phyloP scores from a whole-genome alignment of 148 eudicot species.

The Gaultheria prostrata region DNA sequence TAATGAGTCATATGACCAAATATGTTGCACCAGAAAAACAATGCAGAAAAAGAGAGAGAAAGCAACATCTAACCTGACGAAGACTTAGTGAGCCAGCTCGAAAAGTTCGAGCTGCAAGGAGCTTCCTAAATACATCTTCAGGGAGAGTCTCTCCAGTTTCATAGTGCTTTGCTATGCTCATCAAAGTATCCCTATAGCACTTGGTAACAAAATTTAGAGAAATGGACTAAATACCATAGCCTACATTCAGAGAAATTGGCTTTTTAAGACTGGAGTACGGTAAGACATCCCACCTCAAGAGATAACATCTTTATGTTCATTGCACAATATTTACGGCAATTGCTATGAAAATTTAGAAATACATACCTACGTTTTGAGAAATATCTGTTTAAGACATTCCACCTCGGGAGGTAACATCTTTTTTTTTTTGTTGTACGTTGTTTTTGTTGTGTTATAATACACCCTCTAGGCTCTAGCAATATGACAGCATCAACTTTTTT shows the following conservation, averaged over 20 bases:
- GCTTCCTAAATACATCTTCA: slow-evolving; percentile 81
- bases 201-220: not conserved
- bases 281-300: not conserved
- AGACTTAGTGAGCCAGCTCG: slow-evolving; percentile 88
- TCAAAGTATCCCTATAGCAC: slow-evolving; percentile 77
- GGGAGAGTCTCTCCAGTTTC: slow-evolving; percentile 88
- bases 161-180: slow-evolving; percentile 92
- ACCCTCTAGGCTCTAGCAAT: not conserved
- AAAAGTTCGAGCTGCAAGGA: slow-evolving; percentile 88
- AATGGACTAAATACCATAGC: not conserved
- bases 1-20: too few species aligned
- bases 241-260: not conserved
- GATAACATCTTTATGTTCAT: not conserved
- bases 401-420: not conserved
- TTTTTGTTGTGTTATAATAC: not conserved
- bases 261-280: not conserved
- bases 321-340: too few species aligned
- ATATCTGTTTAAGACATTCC: not conserved
- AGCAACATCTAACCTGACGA: slow-evolving; percentile 56
- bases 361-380: not conserved
- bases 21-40: not conserved
- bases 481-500: not conserved
- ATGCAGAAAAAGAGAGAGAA: not conserved
- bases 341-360: too few species aligned
- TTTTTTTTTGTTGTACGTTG: not conserved